These are phyloP conservation scores for Stagonosporopsis rhizophila DNA, from an alignment of 2,329 filamentous ascomycete species.

Conservation along the genomic window DNA sequence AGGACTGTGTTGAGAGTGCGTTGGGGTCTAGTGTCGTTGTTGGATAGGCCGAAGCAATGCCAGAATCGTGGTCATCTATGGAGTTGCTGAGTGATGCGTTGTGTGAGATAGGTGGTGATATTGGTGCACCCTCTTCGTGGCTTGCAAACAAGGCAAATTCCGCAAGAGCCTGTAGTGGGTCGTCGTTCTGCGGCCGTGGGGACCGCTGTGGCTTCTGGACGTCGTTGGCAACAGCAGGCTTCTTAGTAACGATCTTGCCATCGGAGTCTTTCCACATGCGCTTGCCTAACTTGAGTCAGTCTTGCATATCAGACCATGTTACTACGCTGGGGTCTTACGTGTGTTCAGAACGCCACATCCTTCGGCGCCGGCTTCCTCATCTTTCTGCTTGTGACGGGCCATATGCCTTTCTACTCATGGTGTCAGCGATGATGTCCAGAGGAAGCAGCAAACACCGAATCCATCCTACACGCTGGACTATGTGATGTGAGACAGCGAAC, in stretches of 20 bases:
- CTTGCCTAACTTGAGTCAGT: constrained; percentile 42
- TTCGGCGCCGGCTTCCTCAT: constrained; percentile 62
- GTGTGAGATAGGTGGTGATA: constrained; percentile 46
- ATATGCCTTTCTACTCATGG: constrained; percentile 62
- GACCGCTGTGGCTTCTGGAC: constrained; percentile 14
- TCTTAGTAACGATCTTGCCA: constrained; percentile 60
- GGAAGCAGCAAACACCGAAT: background rate
- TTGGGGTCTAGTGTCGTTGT: constrained; percentile 28
- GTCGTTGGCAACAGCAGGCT: constrained; percentile 34
- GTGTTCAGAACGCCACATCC: constrained; percentile 61
- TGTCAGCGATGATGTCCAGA: constrained; percentile 27
- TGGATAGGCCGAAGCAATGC: constrained; percentile 30
- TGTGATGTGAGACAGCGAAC: background rate
- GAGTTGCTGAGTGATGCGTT: constrained; percentile 37
- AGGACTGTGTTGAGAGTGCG: constrained; percentile 28
- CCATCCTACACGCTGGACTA: background rate
- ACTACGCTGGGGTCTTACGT: constrained; percentile 30
- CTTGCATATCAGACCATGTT: fast-evolving
- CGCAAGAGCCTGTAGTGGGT: constrained; percentile 25
- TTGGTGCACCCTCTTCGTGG: constrained; percentile 36
- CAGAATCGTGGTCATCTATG: constrained; percentile 41
- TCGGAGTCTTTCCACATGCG: constrained; percentile 63
- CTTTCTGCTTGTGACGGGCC: constrained; percentile 60
- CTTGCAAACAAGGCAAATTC: constrained; percentile 32
- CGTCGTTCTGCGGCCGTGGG: constrained; percentile 13